Evolutionary conservation across 73 alveolate species (phyloP).

Genomic region (Stentor roeselii): DNA sequence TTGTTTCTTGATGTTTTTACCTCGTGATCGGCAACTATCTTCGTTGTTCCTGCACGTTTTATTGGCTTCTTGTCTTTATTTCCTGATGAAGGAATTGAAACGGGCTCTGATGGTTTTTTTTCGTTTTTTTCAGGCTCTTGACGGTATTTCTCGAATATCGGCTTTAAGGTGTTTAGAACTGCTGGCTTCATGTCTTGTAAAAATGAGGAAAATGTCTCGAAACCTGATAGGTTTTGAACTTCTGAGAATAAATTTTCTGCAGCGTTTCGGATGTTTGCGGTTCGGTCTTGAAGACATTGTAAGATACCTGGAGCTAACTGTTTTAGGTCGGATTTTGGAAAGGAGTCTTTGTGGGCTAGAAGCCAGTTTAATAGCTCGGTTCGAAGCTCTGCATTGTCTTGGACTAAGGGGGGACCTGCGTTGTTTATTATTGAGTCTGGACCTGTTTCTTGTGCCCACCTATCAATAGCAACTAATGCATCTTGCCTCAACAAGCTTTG

Average conservation of each 20-base stretch:
- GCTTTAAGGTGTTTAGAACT: not conserved
- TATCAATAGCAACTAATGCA: conserved; percentile 65
- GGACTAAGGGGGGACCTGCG: conserved; percentile 50
- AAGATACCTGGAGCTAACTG: conserved; percentile 53
- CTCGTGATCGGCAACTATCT: not conserved
- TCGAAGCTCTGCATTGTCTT: conserved; percentile 73
- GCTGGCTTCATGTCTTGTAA: conserved; percentile 82
- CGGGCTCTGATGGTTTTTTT: not conserved
- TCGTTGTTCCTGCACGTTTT: not conserved
- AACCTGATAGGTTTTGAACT: conserved; percentile 39
- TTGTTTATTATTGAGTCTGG: conserved; percentile 56
- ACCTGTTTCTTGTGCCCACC: conserved; percentile 69
- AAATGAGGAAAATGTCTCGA: conserved; percentile 20
- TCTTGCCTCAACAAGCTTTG: conserved; percentile 74
- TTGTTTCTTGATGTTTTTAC: not conserved
- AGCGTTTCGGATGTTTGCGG: conserved; percentile 65
- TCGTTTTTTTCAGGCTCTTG: not conserved
- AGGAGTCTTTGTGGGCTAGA: conserved; percentile 59
- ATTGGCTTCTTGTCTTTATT: not conserved
- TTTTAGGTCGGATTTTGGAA: conserved; percentile 51
- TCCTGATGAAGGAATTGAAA: not conserved
- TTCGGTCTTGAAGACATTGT: conserved; percentile 67
- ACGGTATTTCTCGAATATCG: conserved; percentile 19
- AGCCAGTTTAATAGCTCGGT: conserved; percentile 71
- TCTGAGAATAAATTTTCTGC: conserved; percentile 68